A percentile compares a stretch with the other conserved stretches of the same genome.
These are phyloP conservation scores for Nakaseomyces bracarensis DNA, from an alignment of 1,139 yeast species.

Conservation along the genomic window DNA sequence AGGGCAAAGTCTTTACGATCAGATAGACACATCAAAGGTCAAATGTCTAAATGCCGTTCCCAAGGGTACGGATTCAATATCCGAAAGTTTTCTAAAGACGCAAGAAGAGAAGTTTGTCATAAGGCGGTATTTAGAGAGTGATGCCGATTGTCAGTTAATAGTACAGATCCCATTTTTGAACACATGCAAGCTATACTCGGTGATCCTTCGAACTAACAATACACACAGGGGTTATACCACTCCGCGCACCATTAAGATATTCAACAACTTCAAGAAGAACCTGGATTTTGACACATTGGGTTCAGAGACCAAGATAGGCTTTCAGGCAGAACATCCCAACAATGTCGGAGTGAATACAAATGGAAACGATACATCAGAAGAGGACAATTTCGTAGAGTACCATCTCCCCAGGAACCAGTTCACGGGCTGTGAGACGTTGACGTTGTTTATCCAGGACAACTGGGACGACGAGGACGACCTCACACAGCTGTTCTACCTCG, in stretches of 20 bases:
- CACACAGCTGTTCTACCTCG: conserved; percentile 58
- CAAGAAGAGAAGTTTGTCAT: conserved; percentile 38
- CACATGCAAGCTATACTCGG: conserved; percentile 62
- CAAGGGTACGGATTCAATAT: conserved; percentile 38
- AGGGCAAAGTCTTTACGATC: conserved; percentile 58
- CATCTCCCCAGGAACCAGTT: conserved; percentile 67
- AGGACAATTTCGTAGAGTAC: conserved; percentile 68
- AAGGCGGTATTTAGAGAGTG: conserved; percentile 53
- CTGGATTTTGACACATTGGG: conserved; percentile 64
- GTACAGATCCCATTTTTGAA: conserved; percentile 75
- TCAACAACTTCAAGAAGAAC: conserved; percentile 53
- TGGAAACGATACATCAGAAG: conserved; percentile 34
- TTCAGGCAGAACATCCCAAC: conserved; percentile 54
- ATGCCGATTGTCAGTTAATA: conserved; percentile 74
- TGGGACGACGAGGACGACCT: conserved; percentile 49
- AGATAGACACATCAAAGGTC: conserved; percentile 54
- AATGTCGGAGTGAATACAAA: conserved; percentile 40
- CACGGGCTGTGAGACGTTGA: conserved; percentile 59
- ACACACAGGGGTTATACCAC: conserved; percentile 38
- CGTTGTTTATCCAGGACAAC: conserved; percentile 59
- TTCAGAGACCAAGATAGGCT: conserved; percentile 42
- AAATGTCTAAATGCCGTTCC: conserved; percentile 58
- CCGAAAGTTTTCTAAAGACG: conserved; percentile 46
- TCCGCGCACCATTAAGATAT: conserved; percentile 61
- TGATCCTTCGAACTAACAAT: conserved; percentile 56